These are phyloP conservation scores for Podaxis pistillaris DNA, from an alignment of 768 basidiomycete species.

Conservation along the genomic window DNA sequence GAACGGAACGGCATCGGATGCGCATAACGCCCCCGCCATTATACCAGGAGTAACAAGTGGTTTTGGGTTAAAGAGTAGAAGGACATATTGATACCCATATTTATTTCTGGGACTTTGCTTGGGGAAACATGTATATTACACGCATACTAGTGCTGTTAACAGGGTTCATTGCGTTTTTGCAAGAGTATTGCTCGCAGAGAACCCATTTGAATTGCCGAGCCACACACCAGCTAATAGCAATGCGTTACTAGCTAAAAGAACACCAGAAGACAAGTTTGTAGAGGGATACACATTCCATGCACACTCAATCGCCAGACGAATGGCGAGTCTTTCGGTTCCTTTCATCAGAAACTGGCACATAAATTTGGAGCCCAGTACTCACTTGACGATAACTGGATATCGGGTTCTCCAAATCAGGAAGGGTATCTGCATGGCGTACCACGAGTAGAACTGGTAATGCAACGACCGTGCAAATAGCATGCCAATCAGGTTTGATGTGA, in stretches of 20 bases:
- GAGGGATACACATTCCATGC: slow-evolving; percentile 22
- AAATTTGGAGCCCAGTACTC: slow-evolving; percentile 21
- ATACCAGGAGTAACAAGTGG: not conserved
- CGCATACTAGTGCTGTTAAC: not conserved
- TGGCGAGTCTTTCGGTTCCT: not conserved
- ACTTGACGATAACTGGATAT: slow-evolving; percentile 66
- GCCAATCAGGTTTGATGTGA: slow-evolving; percentile 91
- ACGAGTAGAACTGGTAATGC: slow-evolving; percentile 98
- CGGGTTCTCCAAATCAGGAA: slow-evolving; percentile 76
- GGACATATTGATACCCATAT: too few relatives aligned
- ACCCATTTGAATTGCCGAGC: slow-evolving; percentile 23
- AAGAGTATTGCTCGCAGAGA: not conserved
- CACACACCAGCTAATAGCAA: slow-evolving; percentile 33
- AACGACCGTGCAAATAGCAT: slow-evolving; percentile 90
- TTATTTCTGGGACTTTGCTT: too few relatives aligned
- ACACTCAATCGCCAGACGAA: slow-evolving; percentile 18
- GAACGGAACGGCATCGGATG: not conserved
- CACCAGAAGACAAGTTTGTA: slow-evolving; percentile 23
- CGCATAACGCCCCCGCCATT: not conserved
- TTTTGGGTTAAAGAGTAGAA: not conserved
- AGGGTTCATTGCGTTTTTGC: not conserved
- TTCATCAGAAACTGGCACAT: not conserved
- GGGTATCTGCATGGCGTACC: slow-evolving; percentile 93
- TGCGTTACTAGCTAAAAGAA: slow-evolving; percentile 27
- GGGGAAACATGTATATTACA: too few relatives aligned